Percentiles rank a stretch among this genome's conserved stretches.
Evolutionary conservation across 192 early-diverging fungal genomes (phyloP).

Genomic region (Backusella macrospora): DNA sequence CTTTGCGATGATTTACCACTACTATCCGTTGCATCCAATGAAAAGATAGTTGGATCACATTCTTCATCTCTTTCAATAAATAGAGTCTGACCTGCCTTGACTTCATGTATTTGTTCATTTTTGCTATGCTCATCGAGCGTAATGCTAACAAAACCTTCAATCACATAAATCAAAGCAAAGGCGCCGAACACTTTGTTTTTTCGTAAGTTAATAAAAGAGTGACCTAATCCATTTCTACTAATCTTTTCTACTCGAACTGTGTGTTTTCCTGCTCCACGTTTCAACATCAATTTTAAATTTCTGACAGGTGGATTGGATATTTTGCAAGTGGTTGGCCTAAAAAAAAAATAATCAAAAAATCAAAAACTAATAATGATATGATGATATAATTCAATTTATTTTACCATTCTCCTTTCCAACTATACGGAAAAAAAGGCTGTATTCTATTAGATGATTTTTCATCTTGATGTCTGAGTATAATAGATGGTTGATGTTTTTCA

Average conservation of each 20-base stretch:
- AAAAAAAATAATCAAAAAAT: conserved; percentile 4
- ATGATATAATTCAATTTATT: not conserved
- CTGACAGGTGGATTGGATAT: conserved; percentile 21
- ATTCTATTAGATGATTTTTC: conserved; percentile 44
- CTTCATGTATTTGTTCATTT: conserved; percentile 19
- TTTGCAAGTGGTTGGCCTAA: conserved; percentile 36
- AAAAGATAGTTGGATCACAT: conserved; percentile 36
- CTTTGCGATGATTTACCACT: not conserved
- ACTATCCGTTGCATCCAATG: not conserved
- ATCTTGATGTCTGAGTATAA: conserved; percentile 53
- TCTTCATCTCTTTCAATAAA: conserved; percentile 59
- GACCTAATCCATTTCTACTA: conserved; percentile 1
- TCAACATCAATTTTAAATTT: conserved; percentile 27
- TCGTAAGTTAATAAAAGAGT: not conserved
- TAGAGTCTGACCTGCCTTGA: conserved; percentile 50
- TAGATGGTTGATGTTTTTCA: conserved; percentile 27
- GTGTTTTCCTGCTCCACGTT: conserved; percentile 21
- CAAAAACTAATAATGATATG: too few relatives aligned
- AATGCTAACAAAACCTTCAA: conserved; percentile 43
- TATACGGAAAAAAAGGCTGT: conserved; percentile 59
- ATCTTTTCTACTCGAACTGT: conserved; percentile 23
- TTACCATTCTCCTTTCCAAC: conserved; percentile 57
- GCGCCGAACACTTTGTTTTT: conserved; percentile 55
- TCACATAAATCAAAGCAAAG: conserved; percentile 60
- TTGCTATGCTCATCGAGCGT: conserved; percentile 27